Conservation (phyloP, 148 eudicot species). For the Rhododendron vialii region DNA sequence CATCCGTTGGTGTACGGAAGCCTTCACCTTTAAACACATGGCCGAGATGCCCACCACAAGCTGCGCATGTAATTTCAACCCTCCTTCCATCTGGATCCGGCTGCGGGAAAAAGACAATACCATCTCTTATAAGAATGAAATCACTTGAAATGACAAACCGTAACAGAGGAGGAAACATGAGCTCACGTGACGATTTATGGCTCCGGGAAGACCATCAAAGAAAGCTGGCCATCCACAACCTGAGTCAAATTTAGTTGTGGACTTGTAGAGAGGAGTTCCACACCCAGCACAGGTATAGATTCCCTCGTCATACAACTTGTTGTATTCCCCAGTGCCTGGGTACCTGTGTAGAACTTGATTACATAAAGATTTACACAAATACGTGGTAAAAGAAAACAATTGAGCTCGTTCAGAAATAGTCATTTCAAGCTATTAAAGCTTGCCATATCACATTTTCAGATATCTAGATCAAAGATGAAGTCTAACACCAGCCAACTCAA, state of each 20-base stretch:
- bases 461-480: not conserved
- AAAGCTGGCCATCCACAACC: constrained; percentile 99
- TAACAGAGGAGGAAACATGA: not conserved
- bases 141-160: not conserved
- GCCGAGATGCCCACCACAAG: constrained; percentile 99
- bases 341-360: constrained; percentile 19
- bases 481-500: not conserved
- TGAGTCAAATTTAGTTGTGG: constrained; percentile 91
- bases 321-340: constrained; percentile 76
- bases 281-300: constrained; percentile 82
- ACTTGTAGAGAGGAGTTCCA: constrained; percentile 80
- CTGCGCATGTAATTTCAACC: constrained; percentile 86
- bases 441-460: not conserved
- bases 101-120: constrained; percentile 29
- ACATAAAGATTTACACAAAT: not conserved
- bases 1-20: constrained; percentile 74
- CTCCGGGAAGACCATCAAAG: constrained; percentile 95
- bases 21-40: constrained; percentile 98
- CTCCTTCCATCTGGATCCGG: constrained; percentile 93
- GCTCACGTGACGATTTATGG: constrained; percentile 77
- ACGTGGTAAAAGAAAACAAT: not conserved
- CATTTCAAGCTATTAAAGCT: not conserved
- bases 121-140: not conserved
- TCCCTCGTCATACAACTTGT: constrained; percentile 73
- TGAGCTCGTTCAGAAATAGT: not conserved